phyloP scores from a whole-genome alignment of 192 early-diverging fungal species.

The Coemansia biformis region DNA sequence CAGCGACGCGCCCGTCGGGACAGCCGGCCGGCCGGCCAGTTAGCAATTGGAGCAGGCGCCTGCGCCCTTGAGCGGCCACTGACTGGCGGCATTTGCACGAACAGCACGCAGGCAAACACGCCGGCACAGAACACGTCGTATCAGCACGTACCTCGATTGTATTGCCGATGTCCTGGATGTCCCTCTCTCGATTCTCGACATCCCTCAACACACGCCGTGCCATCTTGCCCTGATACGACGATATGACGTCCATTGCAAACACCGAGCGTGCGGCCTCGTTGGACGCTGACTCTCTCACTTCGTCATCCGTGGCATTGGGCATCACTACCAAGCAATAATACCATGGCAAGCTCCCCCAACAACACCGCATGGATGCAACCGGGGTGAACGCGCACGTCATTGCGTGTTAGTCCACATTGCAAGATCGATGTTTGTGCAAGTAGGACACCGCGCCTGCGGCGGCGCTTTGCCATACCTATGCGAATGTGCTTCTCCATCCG shows the following conservation, averaged over 20 bases:
- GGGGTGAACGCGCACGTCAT: too few species aligned
- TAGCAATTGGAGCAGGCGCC: background rate
- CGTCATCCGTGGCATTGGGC: slow-evolving; percentile 46
- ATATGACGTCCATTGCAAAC: slow-evolving; percentile 51
- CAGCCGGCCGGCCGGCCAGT: too few species aligned
- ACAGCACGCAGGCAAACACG: too few species aligned
- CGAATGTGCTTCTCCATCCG: slow-evolving; percentile 50
- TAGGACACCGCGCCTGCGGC: too few species aligned
- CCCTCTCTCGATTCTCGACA: slow-evolving; percentile 42
- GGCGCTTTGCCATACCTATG: slow-evolving; percentile 43
- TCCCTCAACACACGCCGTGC: slow-evolving; percentile 42
- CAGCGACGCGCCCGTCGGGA: too few species aligned
- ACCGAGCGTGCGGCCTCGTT: slow-evolving; percentile 39
- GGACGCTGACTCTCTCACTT: slow-evolving; percentile 27
- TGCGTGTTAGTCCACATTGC: too few species aligned
- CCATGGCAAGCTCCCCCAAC: too few species aligned
- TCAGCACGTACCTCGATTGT: slow-evolving; percentile 48
- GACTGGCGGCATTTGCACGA: too few species aligned
- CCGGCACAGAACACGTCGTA: too few species aligned
- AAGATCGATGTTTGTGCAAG: too few species aligned
- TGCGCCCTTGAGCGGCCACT: too few species aligned
- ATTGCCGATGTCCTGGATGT: slow-evolving; percentile 35
- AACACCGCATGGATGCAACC: too few species aligned
- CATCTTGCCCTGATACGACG: slow-evolving; percentile 37
- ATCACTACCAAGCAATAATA: slow-evolving; percentile 23